A percentile compares a stretch with the other conserved stretches of the same genome.
These are phyloP conservation scores for Bauhinia variegata DNA, from an alignment of 306 rosid species.

Conservation along the genomic window DNA sequence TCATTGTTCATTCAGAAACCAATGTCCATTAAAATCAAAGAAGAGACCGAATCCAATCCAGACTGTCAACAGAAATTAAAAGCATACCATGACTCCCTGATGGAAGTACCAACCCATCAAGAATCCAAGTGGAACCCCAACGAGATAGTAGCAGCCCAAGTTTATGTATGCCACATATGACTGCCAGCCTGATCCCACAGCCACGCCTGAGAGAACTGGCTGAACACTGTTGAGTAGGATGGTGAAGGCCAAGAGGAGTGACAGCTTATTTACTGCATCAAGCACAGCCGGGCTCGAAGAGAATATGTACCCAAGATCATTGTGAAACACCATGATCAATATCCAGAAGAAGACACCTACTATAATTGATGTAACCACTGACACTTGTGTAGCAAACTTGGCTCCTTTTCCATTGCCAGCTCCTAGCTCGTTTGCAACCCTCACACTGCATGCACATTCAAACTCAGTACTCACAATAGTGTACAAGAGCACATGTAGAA, in stretches of 20 bases:
- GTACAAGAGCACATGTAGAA: no score
- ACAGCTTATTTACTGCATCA: slow-evolving; percentile 55
- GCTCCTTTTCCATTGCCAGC: slow-evolving; percentile 85
- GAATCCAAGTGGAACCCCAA: slow-evolving; percentile 80
- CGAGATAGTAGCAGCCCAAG: slow-evolving; percentile 74
- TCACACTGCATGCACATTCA: slow-evolving; percentile 61
- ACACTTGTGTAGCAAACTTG: slow-evolving; percentile 67
- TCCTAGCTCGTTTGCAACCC: slow-evolving; percentile 90
- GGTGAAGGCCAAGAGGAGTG: slow-evolving; percentile 69
- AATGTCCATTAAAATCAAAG: background rate
- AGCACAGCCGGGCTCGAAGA: slow-evolving; percentile 59
- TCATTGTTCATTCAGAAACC: no score
- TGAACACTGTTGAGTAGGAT: slow-evolving; percentile 80
- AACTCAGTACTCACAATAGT: background rate
- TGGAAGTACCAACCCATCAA: slow-evolving; percentile 71
- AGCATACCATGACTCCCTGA: slow-evolving; percentile 74
- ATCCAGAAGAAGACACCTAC: slow-evolving; percentile 71
- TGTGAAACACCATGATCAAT: slow-evolving; percentile 51
- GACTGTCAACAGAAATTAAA: no score
- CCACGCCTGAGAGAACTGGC: slow-evolving; percentile 88
- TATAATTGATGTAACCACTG: slow-evolving; percentile 58
- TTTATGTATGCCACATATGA: slow-evolving; percentile 83
- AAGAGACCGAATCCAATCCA: no score
- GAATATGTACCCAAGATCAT: slow-evolving; percentile 58
- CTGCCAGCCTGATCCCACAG: slow-evolving; percentile 96